Conservation (phyloP, 2,329 filamentous ascomycete genomes). For the Arthrinium phaeospermum region DNA sequence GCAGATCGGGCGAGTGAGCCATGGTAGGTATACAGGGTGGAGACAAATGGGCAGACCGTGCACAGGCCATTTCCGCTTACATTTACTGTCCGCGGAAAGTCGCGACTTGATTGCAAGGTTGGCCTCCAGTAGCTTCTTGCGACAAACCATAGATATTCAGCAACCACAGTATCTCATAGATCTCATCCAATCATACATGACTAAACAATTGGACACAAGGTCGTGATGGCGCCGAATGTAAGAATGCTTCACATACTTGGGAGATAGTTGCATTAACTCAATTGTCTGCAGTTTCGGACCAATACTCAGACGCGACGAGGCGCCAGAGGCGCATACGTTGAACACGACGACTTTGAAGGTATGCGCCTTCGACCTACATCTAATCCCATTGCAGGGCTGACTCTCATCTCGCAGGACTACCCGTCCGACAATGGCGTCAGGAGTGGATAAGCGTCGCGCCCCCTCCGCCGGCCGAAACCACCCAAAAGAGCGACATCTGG, state of each 20-base stretch:
- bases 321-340: slow-evolving; percentile 60
- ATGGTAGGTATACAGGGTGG: background rate
- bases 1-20: background rate
- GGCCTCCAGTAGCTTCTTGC: slow-evolving; percentile 6
- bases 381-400: slow-evolving; percentile 10
- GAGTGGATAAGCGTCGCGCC: slow-evolving; percentile 72
- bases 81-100: slow-evolving; percentile 6
- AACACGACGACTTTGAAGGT: slow-evolving; percentile 69
- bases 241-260: background rate
- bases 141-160: background rate
- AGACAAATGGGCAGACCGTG: background rate
- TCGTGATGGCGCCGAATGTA: slow-evolving; percentile 15
- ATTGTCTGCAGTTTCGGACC: slow-evolving; percentile 32
- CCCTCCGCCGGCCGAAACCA: slow-evolving; percentile 66
- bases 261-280: background rate
- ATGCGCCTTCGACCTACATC: slow-evolving; percentile 24
- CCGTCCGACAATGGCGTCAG: slow-evolving; percentile 88
- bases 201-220: background rate
- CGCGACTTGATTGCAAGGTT: slow-evolving; percentile 15
- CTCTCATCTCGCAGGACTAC: slow-evolving; percentile 67
- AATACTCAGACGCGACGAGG: slow-evolving; percentile 59
- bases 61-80: background rate
- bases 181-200: slow-evolving; percentile 8
- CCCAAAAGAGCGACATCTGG: slow-evolving; percentile 70
- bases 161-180: background rate